Evolutionary conservation across 2,329 filamentous ascomycete species (phyloP), one percentile per base, ranked within the genome.

Genomic region (Shiraia sp.): DNA sequence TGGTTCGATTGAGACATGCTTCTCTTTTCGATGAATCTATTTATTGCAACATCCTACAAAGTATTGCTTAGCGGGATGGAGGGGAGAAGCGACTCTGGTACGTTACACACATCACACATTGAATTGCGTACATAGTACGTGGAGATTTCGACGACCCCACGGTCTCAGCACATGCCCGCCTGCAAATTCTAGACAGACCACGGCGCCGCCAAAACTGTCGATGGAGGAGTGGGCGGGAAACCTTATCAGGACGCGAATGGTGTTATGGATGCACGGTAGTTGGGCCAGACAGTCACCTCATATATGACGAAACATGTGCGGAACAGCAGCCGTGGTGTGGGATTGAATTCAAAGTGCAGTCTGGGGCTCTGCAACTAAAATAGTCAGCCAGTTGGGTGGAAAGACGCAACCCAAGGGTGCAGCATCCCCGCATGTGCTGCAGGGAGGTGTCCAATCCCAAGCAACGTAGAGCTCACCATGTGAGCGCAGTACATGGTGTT

Each of bases 101-200:
- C 25, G 35, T 38, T 25, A 19, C 24, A 27, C 32, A 29, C 36
- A 47, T 49, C 22, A 47, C 40, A 42, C 33, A 42, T 48, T 47
- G 49, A 39, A 59, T 63, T 53, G 53, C 53, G 52, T 61, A 61
- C 47, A 33, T 36, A 41, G 50, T 40, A n/a, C n/a, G n/a, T n/a
- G n/a, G n/a, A n/a, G n/a, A n/a, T n/a, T 37, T 7, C 15, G 31
- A 36, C 10, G 30, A 47, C 50, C 49, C 46, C 52, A 54, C 48
- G 38, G 35, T 14, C 9, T 24, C 4, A 28, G 22, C 26, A 14
- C 31, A 30, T 22, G 15, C 24, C 27, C 33, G 12, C n/a, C 19
- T 9, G 12, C n/a, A 24, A 28, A 16, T 24, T 24, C 40, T 32
- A n/a, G 7, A 16, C 24, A 13, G 17, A 25, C 19, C 24, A 14